Evolutionary conservation across 2,329 filamentous ascomycete genomes (phyloP).

Genomic region (Exophiala sideris): DNA sequence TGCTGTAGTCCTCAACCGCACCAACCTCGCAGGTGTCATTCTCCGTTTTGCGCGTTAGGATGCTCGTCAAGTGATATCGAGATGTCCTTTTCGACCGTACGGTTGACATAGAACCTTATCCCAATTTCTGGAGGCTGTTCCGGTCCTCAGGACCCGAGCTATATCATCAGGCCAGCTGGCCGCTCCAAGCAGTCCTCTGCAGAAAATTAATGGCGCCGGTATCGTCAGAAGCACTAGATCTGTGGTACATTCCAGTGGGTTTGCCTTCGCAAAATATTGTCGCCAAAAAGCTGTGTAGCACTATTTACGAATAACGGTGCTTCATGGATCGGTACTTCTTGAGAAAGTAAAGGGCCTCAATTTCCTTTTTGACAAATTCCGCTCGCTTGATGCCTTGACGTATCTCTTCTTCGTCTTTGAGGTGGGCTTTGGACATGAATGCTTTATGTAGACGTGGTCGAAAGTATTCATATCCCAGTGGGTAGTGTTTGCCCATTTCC

Average conservation of each 20-base stretch:
- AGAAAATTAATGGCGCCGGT: too few relatives aligned
- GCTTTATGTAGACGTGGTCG: constrained; percentile 76
- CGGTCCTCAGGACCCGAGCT: too few relatives aligned
- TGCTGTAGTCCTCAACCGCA: too few relatives aligned
- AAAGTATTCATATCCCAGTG: constrained; percentile 79
- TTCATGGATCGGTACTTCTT: constrained; percentile 25
- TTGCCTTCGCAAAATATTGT: background rate
- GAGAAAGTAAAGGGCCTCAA: constrained; percentile 72
- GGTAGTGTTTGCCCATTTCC: constrained; percentile 80
- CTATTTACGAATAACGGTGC: constrained; percentile 19
- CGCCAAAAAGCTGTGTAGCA: background rate
- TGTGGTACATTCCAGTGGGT: background rate
- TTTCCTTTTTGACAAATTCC: constrained; percentile 90
- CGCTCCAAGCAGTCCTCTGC: too few relatives aligned
- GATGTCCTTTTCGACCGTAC: too few relatives aligned
- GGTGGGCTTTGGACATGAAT: constrained; percentile 69
- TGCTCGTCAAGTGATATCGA: too few relatives aligned
- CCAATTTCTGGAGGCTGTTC: too few relatives aligned
- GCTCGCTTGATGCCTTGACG: constrained; percentile 70
- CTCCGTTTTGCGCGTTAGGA: too few relatives aligned
- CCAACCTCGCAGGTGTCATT: too few relatives aligned
- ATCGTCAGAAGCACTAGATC: too few relatives aligned
- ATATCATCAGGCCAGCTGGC: too few relatives aligned
- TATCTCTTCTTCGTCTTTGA: constrained; percentile 73
- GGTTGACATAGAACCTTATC: too few relatives aligned